Evolutionary conservation across 257 asterid genomes (phyloP).

Genomic region (Anisodus acutangulus): DNA sequence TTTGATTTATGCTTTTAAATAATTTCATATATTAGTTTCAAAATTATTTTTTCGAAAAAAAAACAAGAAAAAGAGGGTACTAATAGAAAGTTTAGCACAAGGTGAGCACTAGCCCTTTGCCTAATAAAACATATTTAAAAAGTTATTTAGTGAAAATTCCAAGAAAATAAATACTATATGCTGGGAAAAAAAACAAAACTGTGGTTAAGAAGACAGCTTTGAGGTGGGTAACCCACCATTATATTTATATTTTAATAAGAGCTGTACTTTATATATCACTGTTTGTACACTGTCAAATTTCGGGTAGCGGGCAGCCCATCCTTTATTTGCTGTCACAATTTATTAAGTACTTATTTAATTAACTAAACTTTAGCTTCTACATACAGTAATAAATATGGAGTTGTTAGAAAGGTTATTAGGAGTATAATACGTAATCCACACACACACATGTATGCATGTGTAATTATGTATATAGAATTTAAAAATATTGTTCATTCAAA

Average conservation of each 20-base stretch:
- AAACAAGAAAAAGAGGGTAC: background rate
- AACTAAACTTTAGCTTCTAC: background rate
- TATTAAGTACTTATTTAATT: background rate
- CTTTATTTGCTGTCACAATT: constrained; percentile 15
- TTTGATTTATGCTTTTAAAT: background rate
- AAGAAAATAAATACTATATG: background rate
- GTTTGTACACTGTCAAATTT: constrained; percentile 22
- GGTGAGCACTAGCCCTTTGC: background rate
- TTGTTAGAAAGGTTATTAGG: background rate
- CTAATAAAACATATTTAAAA: background rate
- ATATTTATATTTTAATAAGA: background rate
- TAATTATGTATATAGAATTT: too few species aligned
- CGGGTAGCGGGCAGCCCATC: constrained; percentile 33
- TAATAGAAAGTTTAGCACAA: background rate
- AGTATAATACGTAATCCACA: too few species aligned
- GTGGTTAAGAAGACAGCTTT: constrained; percentile 28
- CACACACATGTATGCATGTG: too few species aligned
- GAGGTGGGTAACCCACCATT: constrained; percentile 20
- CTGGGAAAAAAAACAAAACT: too few species aligned
- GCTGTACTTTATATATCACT: constrained; percentile 1
- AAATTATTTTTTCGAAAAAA: background rate
- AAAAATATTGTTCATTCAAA: too few species aligned
- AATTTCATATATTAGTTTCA: background rate
- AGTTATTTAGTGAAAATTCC: background rate
- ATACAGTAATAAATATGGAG: background rate